phyloP scores from a whole-genome alignment of 1,284 basidiomycete genomes.

The Ganoderma boninense region DNA sequence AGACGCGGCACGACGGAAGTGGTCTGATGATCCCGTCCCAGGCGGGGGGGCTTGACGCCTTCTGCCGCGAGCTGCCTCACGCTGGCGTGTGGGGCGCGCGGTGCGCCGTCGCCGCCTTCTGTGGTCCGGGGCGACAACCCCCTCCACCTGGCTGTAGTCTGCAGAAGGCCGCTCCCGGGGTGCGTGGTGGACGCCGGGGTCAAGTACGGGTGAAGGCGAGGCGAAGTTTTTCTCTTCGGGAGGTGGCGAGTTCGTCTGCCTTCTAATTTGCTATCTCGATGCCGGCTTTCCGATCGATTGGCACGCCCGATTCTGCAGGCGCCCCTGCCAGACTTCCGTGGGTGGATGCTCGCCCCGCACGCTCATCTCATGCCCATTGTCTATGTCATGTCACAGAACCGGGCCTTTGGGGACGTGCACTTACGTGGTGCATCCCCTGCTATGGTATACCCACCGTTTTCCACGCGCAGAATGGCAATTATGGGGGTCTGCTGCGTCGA shows the following conservation, averaged over 20 bases:
- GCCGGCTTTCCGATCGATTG: constrained; percentile 12
- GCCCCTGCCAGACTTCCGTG: not conserved
- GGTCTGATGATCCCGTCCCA: constrained; percentile 3
- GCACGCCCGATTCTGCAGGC: constrained; percentile 3
- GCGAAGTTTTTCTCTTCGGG: not conserved
- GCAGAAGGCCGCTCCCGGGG: not conserved
- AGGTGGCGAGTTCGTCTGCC: not conserved
- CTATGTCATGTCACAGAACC: not conserved
- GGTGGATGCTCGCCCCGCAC: not conserved
- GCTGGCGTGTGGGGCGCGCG: not conserved
- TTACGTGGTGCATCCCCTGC: not conserved
- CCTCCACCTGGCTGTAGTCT: too few relatives aligned
- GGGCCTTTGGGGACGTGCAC: too few relatives aligned
- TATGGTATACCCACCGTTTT: not conserved
- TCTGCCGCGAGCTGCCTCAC: constrained; percentile 2
- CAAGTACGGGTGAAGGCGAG: not conserved
- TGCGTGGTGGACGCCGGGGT: not conserved
- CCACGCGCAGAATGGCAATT: not conserved
- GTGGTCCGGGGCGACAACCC: not conserved
- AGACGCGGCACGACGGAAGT: not conserved
- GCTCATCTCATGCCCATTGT: not conserved
- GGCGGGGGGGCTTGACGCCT: not conserved
- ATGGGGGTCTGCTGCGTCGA: not conserved
- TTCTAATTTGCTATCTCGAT: constrained; percentile 11
- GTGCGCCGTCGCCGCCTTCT: not conserved